Percentiles rank a stretch among this genome's conserved stretches.
Evolutionary conservation across 208 protist species (phyloP).

Genomic region (Trypanosoma avium): DNA sequence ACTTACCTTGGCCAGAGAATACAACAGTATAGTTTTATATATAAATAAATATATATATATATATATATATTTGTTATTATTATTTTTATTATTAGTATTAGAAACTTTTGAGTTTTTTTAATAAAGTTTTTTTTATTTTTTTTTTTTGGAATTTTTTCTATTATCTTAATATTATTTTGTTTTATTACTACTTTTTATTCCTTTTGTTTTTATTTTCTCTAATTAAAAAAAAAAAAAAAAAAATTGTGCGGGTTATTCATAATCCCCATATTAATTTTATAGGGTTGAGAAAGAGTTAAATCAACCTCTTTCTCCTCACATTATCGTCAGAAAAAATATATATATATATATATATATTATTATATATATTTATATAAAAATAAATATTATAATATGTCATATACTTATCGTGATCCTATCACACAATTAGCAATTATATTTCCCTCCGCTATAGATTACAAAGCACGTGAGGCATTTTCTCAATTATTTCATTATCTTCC

Average conservation of each 20-base stretch:
- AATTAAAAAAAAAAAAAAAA: too few relatives aligned
- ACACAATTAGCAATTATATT: constrained; percentile 21
- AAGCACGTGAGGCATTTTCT: constrained; percentile 9
- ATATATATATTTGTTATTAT: neutral
- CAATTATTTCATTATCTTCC: neutral
- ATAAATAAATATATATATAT: constrained; percentile 6
- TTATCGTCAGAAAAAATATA: too few relatives aligned
- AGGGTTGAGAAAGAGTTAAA: too few relatives aligned
- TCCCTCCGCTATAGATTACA: neutral
- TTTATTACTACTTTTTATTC: neutral
- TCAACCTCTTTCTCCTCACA: too few relatives aligned
- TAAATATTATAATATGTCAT: neutral
- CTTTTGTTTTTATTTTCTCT: neutral
- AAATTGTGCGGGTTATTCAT: too few relatives aligned
- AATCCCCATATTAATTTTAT: too few relatives aligned
- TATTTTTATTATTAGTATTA: too few relatives aligned
- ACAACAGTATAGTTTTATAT: neutral
- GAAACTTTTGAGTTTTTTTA: constrained; percentile 1
- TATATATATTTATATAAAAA: neutral
- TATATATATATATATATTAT: too few relatives aligned
- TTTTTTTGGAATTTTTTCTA: constrained; percentile 1
- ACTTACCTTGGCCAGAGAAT: constrained; percentile 69
- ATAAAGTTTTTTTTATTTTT: neutral
- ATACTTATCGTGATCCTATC: constrained; percentile 12
- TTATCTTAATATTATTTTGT: neutral